These are phyloP conservation scores for Cymbopogon citratus DNA, from an alignment of 176 grass and related monocot genomes.

Conservation along the genomic window DNA sequence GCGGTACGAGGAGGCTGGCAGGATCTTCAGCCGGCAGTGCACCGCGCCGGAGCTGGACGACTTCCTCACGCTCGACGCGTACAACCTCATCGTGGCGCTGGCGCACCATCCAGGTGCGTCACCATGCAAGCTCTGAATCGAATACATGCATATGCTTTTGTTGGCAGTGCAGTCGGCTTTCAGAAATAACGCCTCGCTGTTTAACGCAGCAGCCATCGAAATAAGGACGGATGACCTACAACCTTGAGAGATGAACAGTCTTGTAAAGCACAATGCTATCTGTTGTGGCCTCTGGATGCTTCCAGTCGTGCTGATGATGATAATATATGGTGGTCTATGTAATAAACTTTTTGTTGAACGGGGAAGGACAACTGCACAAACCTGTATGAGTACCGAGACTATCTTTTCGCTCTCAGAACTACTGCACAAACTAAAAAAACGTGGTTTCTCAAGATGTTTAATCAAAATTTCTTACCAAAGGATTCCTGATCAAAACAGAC, in stretches of 20 bases:
- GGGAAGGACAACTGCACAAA: too few relatives aligned
- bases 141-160: neutral
- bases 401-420: too few relatives aligned
- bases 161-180: neutral
- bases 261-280: neutral
- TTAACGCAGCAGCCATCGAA: neutral
- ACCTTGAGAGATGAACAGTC: neutral
- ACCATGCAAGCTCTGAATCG: constrained; percentile 53
- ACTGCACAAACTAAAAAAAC: too few relatives aligned
- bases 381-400: too few relatives aligned
- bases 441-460: too few relatives aligned
- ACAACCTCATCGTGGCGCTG: constrained; percentile 68
- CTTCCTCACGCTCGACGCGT: constrained; percentile 89
- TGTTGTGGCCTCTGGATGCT: neutral
- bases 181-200: neutral
- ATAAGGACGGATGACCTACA: neutral
- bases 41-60: constrained; percentile 65
- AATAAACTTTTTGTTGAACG: neutral
- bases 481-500: too few relatives aligned
- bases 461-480: too few relatives aligned
- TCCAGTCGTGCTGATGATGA: neutral
- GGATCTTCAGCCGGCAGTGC: constrained; percentile 73
- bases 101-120: constrained; percentile 52
- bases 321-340: neutral
- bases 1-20: constrained; percentile 50